Evolutionary conservation across 805 yeast genomes (phyloP), one percentile per base, ranked within the genome.

Genomic region (Yamadazyma olivae): DNA sequence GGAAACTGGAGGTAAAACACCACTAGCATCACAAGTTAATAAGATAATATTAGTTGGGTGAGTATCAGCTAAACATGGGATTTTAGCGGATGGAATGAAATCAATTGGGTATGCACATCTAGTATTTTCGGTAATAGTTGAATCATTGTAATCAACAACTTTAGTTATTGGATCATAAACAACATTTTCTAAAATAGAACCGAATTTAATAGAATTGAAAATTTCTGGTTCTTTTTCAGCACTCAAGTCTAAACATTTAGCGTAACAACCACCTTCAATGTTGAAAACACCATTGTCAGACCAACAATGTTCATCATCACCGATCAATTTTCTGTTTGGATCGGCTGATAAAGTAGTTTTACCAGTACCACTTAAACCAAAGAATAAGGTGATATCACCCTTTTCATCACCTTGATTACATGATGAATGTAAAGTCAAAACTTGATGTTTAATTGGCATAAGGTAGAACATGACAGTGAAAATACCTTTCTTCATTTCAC

Each of bases 271-370:
- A 67, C 99, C 99, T 74, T 91, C 99, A 56, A 91, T 90, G 79
- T 93, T 93, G 82, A 91, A 91, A 41, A 91, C 97, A 71, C 99
- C 99, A 51, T 84, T 74, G 67, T 91, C 95, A 14, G 97, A 86
- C 99, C 99, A 91, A 74, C 98, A 91, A 74, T 91, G 99, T 72
- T 91, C 99, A 62, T 91, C 99, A 64, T 91, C 99, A 64, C 99
- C 99, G 59, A 91, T 91, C 62, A 91, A 78, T 61, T 77, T 69
- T 67, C 99, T 83, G 69, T 87, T 74, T 41, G 96, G 96, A 61
- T 91, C 98, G 37, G 98, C 98, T 51, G 95, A 85, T 52, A 91
- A 72, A 13, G 99, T 91, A 49, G 99, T 91, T 74, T 91, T 91
- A 65, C 99, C 99, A 31, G 99, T 91, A 64, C 99, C 99, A 30